Percentiles rank a stretch among this genome's conserved stretches.
Conservation (phyloP, 192 early-diverging fungal species). For the Dissophora ornata region DNA sequence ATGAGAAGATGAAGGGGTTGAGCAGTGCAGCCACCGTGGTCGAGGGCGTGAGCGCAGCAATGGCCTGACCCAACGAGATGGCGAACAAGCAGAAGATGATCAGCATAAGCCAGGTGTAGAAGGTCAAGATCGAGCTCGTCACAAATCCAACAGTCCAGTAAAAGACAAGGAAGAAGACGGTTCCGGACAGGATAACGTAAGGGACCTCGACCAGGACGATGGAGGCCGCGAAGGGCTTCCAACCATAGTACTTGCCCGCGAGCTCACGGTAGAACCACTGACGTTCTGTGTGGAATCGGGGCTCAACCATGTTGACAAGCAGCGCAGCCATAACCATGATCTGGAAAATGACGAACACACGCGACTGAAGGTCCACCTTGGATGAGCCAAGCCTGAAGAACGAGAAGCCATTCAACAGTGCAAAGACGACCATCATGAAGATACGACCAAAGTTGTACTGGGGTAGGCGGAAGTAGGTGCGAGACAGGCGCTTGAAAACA, state of each 20-base stretch:
- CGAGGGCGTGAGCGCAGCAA: constrained; percentile 74
- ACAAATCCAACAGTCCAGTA: constrained; percentile 83
- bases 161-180: constrained; percentile 75
- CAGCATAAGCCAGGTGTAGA: constrained; percentile 76
- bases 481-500: constrained; percentile 73
- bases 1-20: constrained; percentile 74
- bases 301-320: constrained; percentile 76
- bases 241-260: constrained; percentile 74
- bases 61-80: constrained; percentile 75
- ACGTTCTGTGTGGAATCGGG: constrained; percentile 75
- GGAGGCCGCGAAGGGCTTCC: constrained; percentile 71
- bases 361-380: constrained; percentile 70
- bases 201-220: constrained; percentile 78
- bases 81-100: constrained; percentile 72
- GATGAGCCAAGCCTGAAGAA: constrained; percentile 72
- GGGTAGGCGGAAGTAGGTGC: constrained; percentile 77
- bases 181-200: constrained; percentile 69
- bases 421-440: constrained; percentile 68
- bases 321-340: constrained; percentile 73
- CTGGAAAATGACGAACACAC: constrained; percentile 78
- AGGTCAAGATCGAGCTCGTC: constrained; percentile 53
- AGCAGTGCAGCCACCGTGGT: constrained; percentile 68
- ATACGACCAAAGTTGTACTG: constrained; percentile 80
- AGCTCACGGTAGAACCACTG: constrained; percentile 75
- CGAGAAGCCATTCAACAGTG: constrained; percentile 78